Conservation (phyloP, 2,329 filamentous ascomycete genomes). For the Cladobotryum mycophilum region DNA sequence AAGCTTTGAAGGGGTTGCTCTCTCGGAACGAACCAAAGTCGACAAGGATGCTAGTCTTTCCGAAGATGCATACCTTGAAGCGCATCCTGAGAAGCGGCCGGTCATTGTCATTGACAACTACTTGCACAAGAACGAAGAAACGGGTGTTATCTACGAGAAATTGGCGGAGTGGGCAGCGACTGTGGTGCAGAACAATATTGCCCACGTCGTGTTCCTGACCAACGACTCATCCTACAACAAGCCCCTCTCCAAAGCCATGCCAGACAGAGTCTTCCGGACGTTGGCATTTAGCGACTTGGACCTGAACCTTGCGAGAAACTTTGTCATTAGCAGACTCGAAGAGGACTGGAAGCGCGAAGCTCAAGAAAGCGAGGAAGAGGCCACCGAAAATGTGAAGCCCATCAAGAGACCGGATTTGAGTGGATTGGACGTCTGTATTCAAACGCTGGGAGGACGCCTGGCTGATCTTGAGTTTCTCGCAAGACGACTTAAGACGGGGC, state of each 20-base stretch:
- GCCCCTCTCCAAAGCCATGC: conserved; percentile 76
- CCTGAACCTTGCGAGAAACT: conserved; percentile 79
- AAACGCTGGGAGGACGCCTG: conserved; percentile 79
- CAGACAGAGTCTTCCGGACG: conserved; percentile 83
- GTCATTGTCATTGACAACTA: conserved; percentile 92
- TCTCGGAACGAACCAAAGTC: conserved; percentile 62
- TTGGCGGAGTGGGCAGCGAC: conserved; percentile 85
- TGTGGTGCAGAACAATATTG: conserved; percentile 78
- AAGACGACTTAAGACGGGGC: conserved; percentile 80
- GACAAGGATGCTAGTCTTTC: conserved; percentile 67
- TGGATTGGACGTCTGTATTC: conserved; percentile 77
- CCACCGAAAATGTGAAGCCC: conserved; percentile 19
- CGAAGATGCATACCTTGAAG: conserved; percentile 84
- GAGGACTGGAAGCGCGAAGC: conserved; percentile 32
- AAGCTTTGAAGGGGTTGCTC: conserved; percentile 72
- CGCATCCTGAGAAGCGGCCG: conserved; percentile 75
- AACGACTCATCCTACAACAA: conserved; percentile 86
- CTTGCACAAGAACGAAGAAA: conserved; percentile 67
- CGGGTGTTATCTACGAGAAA: conserved; percentile 65
- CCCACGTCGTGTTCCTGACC: conserved; percentile 91
- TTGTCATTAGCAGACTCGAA: conserved; percentile 77
- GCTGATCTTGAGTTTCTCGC: conserved; percentile 92
- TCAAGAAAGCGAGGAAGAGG: conserved; percentile 21
- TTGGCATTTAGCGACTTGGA: conserved; percentile 82
- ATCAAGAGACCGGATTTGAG: conserved; percentile 42